Percentiles rank a stretch among this genome's conserved stretches.
These are phyloP conservation scores for Mycena olivaceomarginata DNA, from an alignment of 768 basidiomycete species.

Conservation along the genomic window DNA sequence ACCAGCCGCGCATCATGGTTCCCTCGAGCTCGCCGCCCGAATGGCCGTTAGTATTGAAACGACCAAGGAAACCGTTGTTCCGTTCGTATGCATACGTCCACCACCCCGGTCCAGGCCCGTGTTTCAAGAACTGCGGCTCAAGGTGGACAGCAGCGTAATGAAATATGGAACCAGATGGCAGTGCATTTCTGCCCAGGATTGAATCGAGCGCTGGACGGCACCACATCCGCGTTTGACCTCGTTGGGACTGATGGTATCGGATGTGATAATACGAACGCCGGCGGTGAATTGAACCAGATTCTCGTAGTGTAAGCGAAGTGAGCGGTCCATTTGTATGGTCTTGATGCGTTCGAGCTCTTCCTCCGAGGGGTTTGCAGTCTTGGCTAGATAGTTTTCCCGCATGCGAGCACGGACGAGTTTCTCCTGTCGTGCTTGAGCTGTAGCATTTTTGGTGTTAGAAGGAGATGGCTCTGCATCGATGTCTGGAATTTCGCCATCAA, in stretches of 20 bases:
- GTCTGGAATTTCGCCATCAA: conserved; percentile 45
- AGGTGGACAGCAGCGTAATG: no score
- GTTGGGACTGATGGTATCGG: conserved; percentile 16
- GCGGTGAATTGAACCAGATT: conserved; percentile 34
- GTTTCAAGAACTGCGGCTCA: no score
- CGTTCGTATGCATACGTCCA: conserved; percentile 43
- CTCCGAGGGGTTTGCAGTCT: conserved; percentile 15
- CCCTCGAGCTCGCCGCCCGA: no score
- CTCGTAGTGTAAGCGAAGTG: conserved; percentile 34
- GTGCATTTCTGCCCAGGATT: conserved; percentile 35
- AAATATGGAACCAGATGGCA: no score
- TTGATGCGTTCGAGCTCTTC: conserved; percentile 20
- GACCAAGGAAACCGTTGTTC: conserved; percentile 43
- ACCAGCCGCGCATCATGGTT: conserved; percentile 32
- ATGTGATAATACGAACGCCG: no score
- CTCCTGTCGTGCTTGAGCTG: conserved; percentile 2
- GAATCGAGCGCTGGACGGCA: not conserved
- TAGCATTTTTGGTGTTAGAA: conserved; percentile 33
- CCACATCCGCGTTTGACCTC: conserved; percentile 36
- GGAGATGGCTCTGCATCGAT: conserved; percentile 29
- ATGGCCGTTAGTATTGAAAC: not conserved
- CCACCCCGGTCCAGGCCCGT: conserved; percentile 36
- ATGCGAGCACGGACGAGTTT: not conserved
- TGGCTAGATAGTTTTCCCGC: conserved; percentile 11
- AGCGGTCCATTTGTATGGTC: conserved; percentile 31